These are phyloP conservation scores for Xerocomus nothofagi DNA, from an alignment of 1,284 basidiomycete species.

Conservation along the genomic window DNA sequence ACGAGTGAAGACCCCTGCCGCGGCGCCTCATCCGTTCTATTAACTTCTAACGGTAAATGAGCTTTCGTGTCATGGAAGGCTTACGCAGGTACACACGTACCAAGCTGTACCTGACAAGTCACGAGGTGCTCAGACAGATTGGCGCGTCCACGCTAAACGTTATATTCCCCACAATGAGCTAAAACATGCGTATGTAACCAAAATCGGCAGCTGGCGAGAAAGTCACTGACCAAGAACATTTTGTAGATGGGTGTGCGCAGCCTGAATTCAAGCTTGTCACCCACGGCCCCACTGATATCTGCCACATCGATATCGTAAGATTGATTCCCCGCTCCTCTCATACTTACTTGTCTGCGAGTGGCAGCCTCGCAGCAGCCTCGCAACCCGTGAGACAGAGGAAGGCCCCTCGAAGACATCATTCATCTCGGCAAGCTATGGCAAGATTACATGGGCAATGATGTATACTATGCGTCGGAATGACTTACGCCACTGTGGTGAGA, in stretches of 20 bases:
- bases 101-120: slow-evolving; percentile 6
- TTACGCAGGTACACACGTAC: slow-evolving; percentile 8
- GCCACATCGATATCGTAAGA: slow-evolving; percentile 13
- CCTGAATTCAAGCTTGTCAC: slow-evolving; percentile 2
- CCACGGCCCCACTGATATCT: slow-evolving; percentile 10
- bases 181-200: slow-evolving; percentile 14
- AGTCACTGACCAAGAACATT: background rate
- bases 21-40: background rate
- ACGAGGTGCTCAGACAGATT: slow-evolving; percentile 18
- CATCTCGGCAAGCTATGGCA: slow-evolving; percentile 16
- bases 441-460: slow-evolving; percentile 1
- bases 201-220: slow-evolving; percentile 13
- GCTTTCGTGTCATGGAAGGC: background rate
- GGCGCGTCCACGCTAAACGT: slow-evolving; percentile 14
- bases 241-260: slow-evolving; percentile 1
- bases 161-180: slow-evolving; percentile 30
- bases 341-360: slow-evolving; percentile 3
- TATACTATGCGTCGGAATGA: background rate
- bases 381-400: slow-evolving; percentile 14
- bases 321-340: background rate
- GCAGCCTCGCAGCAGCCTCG: slow-evolving; percentile 2
- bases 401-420: slow-evolving; percentile 5
- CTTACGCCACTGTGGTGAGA: slow-evolving; percentile 9
- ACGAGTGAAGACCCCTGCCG: background rate
- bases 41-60: background rate